A percentile compares a stretch with the other conserved stretches of the same genome.
Conservation (phyloP, 768 basidiomycete species). For the Astraeus odoratus region DNA sequence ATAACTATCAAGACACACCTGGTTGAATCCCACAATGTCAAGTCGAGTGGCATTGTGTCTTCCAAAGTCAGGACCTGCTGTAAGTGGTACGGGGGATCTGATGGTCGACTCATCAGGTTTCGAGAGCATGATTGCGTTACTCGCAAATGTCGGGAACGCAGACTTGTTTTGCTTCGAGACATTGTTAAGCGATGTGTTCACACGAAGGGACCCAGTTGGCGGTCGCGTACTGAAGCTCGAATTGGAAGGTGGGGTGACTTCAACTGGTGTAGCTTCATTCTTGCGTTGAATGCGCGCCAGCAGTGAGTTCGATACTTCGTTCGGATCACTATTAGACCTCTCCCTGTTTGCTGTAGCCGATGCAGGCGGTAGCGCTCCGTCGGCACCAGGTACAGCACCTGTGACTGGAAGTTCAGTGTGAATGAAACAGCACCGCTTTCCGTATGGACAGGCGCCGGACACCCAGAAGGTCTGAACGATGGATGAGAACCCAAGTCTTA, state of each 20-base stretch:
- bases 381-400: conserved; percentile 50
- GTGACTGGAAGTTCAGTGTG: conserved; percentile 76
- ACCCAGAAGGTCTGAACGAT: conserved; percentile 79
- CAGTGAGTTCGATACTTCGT: conserved; percentile 63
- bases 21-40: conserved; percentile 68
- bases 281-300: conserved; percentile 71
- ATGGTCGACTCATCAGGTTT: conserved; percentile 49
- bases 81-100: conserved; percentile 74
- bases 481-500: conserved; percentile 5
- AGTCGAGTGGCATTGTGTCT: conserved; percentile 63
- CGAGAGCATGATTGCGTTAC: conserved; percentile 44
- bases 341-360: conserved; percentile 50
- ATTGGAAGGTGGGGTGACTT: conserved; percentile 35
- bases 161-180: conserved; percentile 75
- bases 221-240: conserved; percentile 55
- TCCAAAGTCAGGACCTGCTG: conserved; percentile 81
- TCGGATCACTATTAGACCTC: conserved; percentile 76
- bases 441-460: conserved; percentile 88
- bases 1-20: conserved; percentile 37
- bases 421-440: conserved; percentile 90
- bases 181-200: conserved; percentile 65
- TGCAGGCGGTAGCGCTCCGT: conserved; percentile 46
- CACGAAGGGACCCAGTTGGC: conserved; percentile 62
- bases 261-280: conserved; percentile 53
- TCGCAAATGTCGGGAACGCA: conserved; percentile 60